Evolutionary conservation across 768 basidiomycete species (phyloP).

Genomic region (Cystofilobasidium macerans): DNA sequence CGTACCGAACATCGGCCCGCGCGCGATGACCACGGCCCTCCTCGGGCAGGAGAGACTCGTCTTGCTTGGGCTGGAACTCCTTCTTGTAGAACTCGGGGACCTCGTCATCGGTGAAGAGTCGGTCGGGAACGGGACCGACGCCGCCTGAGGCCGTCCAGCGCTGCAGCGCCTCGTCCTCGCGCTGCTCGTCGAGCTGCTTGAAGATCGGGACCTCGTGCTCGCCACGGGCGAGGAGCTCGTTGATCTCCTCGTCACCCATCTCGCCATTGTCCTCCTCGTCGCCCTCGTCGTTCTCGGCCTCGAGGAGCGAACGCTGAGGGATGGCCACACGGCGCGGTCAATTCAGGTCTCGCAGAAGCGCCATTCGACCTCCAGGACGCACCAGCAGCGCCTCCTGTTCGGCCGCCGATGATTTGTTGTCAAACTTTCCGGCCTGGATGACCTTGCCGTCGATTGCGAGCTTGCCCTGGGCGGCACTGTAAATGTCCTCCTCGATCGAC

Average conservation of each 20-base stretch:
- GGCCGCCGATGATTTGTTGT: conserved; percentile 94
- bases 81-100: conserved; percentile 70
- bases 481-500: conserved; percentile 94
- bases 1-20: conserved; percentile 77
- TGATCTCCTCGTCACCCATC: conserved; percentile 90
- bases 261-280: conserved; percentile 49
- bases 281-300: conserved; percentile 38
- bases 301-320: conserved; percentile 62
- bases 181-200: conserved; percentile 67
- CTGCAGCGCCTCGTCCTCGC: conserved; percentile 56
- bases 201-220: conserved; percentile 70
- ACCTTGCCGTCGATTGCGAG: conserved; percentile 98
- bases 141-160: conserved; percentile 61
- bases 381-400: conserved; percentile 94
- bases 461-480: conserved; percentile 86
- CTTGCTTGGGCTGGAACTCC: conserved; percentile 37
- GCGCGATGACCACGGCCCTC: conserved; percentile 78
- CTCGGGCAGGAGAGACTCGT: conserved; percentile 33
- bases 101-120: conserved; percentile 75
- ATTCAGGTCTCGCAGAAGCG: conserved; percentile 8
- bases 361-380: conserved; percentile 32
- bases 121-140: conserved; percentile 62
- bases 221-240: conserved; percentile 74
- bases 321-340: neutral
- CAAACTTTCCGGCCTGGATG: conserved; percentile 97